Evolutionary conservation across 2,329 filamentous ascomycete genomes (phyloP).

Genomic region (Colletotrichum sp.): DNA sequence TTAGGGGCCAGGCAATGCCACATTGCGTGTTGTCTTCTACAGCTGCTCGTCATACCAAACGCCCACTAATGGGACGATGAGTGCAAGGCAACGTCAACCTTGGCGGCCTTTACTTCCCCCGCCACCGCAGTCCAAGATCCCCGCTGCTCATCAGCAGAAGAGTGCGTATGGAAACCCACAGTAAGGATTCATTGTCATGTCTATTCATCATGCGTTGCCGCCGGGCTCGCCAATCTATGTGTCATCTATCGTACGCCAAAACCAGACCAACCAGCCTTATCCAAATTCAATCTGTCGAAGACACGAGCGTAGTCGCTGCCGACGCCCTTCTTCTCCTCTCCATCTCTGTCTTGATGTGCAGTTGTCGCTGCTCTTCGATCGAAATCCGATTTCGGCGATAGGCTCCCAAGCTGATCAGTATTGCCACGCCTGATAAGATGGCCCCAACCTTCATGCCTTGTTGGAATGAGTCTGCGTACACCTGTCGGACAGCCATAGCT

Average conservation of each 20-base stretch:
- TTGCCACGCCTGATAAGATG: slow-evolving; percentile 42
- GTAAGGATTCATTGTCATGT: not conserved
- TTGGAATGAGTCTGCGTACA: slow-evolving; percentile 49
- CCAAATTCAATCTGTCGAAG: slow-evolving; percentile 9
- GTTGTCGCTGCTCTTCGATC: slow-evolving; percentile 27
- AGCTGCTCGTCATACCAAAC: not conserved
- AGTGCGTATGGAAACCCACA: not conserved
- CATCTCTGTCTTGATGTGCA: slow-evolving; percentile 4
- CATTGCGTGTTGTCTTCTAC: not conserved
- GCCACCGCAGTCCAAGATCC: not conserved
- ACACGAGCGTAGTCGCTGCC: slow-evolving; percentile 11
- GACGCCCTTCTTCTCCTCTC: slow-evolving; percentile 12
- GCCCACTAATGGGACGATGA: not conserved
- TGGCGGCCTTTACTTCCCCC: slow-evolving; percentile 1
- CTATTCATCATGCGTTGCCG: not conserved
- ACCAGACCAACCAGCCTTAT: not conserved
- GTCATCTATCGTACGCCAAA: not conserved
- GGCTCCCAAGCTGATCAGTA: slow-evolving; percentile 43
- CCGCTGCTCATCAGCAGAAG: not conserved
- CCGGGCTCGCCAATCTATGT: not conserved
- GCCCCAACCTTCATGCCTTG: slow-evolving; percentile 52
- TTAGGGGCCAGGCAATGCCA: not conserved
- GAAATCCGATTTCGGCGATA: slow-evolving; percentile 38
- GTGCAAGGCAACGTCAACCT: not conserved
- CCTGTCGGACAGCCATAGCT: slow-evolving; percentile 34